These are phyloP conservation scores for Saccharomycopsis sp. DNA, from an alignment of 805 yeast species.

Conservation along the genomic window DNA sequence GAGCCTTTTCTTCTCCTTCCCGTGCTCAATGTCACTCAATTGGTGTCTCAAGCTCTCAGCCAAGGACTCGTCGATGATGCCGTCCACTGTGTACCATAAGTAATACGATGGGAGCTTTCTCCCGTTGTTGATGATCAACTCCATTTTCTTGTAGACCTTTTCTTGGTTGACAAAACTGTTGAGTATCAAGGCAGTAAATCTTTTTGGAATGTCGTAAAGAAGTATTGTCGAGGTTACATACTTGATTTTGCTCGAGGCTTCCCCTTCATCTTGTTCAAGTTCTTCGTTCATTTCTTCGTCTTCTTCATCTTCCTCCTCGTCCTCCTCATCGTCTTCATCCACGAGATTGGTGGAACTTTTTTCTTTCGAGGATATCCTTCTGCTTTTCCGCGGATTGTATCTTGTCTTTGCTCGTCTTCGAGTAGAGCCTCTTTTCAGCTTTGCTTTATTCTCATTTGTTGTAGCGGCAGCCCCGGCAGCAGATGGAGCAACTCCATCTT, in stretches of 20 bases:
- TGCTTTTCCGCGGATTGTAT: slow-evolving; percentile 20
- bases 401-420: slow-evolving; percentile 20
- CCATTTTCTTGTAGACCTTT: slow-evolving; percentile 55
- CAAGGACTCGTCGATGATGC: slow-evolving; percentile 54
- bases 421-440: slow-evolving; percentile 15
- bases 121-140: slow-evolving; percentile 48
- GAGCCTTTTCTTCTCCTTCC: slow-evolving; percentile 20
- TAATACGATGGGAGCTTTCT: slow-evolving; percentile 50
- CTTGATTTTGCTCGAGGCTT: slow-evolving; percentile 20
- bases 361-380: slow-evolving; percentile 8
- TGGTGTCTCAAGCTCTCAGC: slow-evolving; percentile 58
- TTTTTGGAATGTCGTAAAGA: slow-evolving; percentile 54
- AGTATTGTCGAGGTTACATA: slow-evolving; percentile 59
- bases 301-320: slow-evolving; percentile 11
- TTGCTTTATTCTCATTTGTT: slow-evolving; percentile 8
- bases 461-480: neutral
- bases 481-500: slow-evolving; percentile 19
- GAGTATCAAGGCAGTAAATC: slow-evolving; percentile 52
- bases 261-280: slow-evolving; percentile 21
- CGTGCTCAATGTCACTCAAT: slow-evolving; percentile 44
- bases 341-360: neutral
- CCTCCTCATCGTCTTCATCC: slow-evolving; percentile 2
- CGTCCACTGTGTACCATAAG: slow-evolving; percentile 81
- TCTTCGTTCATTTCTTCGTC: slow-evolving; percentile 18
- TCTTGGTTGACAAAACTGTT: slow-evolving; percentile 55